A percentile compares a stretch with the other conserved stretches of the same genome.
These are phyloP conservation scores for Euphorbia peplus DNA, from an alignment of 345 rosid genomes.

Conservation along the genomic window DNA sequence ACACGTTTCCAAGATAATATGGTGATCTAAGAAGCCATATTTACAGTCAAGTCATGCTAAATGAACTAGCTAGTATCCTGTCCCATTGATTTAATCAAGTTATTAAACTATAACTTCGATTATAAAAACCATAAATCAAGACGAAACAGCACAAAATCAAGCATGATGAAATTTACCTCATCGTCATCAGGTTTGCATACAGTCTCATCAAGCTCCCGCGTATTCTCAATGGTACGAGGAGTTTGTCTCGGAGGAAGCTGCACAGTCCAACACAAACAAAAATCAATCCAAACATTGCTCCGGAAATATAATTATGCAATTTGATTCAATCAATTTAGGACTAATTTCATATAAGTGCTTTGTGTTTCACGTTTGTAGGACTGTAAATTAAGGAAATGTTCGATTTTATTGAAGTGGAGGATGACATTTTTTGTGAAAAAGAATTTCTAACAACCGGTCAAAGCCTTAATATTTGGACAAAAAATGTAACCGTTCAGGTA, in stretches of 20 bases:
- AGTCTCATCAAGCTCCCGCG: slow-evolving; percentile 85
- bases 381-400: too few species aligned
- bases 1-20: not conserved
- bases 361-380: too few species aligned
- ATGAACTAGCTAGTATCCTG: not conserved
- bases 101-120: not conserved
- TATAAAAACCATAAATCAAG: not conserved
- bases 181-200: slow-evolving; percentile 89
- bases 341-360: too few species aligned
- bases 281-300: not conserved
- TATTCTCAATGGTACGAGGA: slow-evolving; percentile 90
- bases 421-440: too few species aligned
- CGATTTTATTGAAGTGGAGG: too few species aligned
- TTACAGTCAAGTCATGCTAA: not conserved
- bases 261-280: slow-evolving; percentile 2
- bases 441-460: too few species aligned
- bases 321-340: not conserved
- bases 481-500: too few species aligned
- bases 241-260: slow-evolving; percentile 68
- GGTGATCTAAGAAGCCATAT: not conserved
- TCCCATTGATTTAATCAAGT: not conserved
- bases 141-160: not conserved
- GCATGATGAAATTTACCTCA: too few species aligned
- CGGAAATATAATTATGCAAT: not conserved
- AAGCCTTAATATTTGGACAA: too few species aligned